Evolutionary conservation across 257 asterid genomes (phyloP), one percentile per base, ranked within the genome.

Genomic region (Dorcoceras hygrometricum): DNA sequence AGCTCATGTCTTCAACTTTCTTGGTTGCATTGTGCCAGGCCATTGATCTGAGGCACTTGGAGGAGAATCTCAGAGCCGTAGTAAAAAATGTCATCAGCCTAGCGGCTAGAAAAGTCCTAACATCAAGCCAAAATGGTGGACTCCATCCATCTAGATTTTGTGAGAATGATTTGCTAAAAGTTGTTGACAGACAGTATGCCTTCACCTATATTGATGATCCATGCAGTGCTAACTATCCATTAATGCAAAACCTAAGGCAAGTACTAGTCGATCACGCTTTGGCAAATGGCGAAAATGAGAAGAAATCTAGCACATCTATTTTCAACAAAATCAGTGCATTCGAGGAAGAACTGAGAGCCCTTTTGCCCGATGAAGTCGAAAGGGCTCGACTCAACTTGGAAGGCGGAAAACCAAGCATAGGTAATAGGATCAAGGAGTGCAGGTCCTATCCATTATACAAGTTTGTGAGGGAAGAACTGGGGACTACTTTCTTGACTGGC

Each of bases 21-120:
- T 57, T 80, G 74, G 85, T 80, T 0, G 82, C 76, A 0, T 28
- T 80, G 28, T 74, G 85, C 76, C 85, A 80, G 7, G 85, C 85
- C 10, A 57, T 77, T 36, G 84, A 80, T 27, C 19, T 80, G 23
- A 63, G 84, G 7, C 81, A 79, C 28, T 50, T 72, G 78, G 83
- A 79, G 27, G 84, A 79, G 24, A 79, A 79, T 27, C 34, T 79
- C 19, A 80, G 57, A 69, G 71, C 66, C 0, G 6, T 64, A 0
- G 82, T 80, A 57, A 80, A 65, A 27, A 71, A 71, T 25, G 54
- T 78, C 2, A 82, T 80, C 51, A 56, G 74, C 76, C 74, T 20
- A 22, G 85, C 54, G 12, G 82, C 82, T 2, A 74, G 57, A 19
- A 80, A 71, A 28, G 76, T 69, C 31, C 26, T 80, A 5, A 77